These are phyloP conservation scores for Dillenia turbinata DNA, from an alignment of 164 flowering plant genomes.

Conservation along the genomic window DNA sequence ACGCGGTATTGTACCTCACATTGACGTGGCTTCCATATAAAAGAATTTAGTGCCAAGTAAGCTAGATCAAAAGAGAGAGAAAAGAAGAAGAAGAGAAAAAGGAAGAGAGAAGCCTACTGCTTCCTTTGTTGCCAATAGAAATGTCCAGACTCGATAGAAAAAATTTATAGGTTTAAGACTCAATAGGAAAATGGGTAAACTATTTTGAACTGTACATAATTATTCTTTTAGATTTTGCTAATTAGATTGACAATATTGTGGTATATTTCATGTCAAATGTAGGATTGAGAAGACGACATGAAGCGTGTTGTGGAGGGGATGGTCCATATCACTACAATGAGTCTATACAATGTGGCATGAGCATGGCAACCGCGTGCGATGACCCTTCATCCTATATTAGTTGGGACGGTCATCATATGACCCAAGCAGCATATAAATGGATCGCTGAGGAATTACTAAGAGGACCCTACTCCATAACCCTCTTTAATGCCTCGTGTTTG, in stretches of 20 bases:
- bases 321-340: constrained; percentile 20
- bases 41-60: neutral
- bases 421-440: constrained; percentile 29
- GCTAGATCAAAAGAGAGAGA: constrained; percentile 4
- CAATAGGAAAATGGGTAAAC: neutral
- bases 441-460: constrained; percentile 21
- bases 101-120: too few species aligned
- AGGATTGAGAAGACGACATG: constrained; percentile 12
- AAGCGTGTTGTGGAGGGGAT: constrained; percentile 29
- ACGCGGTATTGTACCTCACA: too few species aligned
- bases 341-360: constrained; percentile 10
- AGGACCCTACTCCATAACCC: constrained; percentile 17
- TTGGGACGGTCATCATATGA: constrained; percentile 38
- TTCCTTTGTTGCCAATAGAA: too few species aligned
- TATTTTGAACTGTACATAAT: too few species aligned
- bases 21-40: neutral
- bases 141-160: constrained; percentile 9
- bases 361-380: neutral
- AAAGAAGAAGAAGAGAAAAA: neutral
- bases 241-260: too few species aligned
- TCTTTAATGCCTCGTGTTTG: neutral
- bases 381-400: constrained; percentile 22
- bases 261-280: neutral
- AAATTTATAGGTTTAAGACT: too few species aligned
- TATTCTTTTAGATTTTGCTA: too few species aligned